Evolutionary conservation across 345 rosid genomes (phyloP).

Genomic region (Psidium friedrichsthalianum): DNA sequence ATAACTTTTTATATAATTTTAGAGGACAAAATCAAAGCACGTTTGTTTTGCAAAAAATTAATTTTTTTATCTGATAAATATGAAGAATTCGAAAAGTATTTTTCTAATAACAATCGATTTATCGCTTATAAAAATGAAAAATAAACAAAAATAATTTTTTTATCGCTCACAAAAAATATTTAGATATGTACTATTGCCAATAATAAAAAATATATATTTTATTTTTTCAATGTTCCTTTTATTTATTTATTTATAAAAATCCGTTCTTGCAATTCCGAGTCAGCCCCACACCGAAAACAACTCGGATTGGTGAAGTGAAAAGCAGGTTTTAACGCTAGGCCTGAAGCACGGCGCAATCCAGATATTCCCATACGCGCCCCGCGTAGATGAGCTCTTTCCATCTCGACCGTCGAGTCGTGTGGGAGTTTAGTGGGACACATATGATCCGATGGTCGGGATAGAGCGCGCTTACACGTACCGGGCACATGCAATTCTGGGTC

Average conservation of each 20-base stretch:
- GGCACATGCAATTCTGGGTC: neutral
- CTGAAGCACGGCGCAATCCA: neutral
- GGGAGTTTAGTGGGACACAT: neutral
- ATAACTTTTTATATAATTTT: neutral
- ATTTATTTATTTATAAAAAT: neutral
- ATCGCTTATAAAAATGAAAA: no score
- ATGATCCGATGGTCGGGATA: neutral
- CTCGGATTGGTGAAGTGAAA: neutral
- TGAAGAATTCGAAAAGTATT: no score
- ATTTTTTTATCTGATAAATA: no score
- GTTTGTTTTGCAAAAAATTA: no score
- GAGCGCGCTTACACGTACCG: accelerated
- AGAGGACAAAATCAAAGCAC: no score
- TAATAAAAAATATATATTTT: no score
- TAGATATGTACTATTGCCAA: no score
- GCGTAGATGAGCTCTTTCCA: accelerated
- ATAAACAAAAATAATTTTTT: no score
- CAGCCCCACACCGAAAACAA: neutral
- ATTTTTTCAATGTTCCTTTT: neutral
- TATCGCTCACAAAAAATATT: no score
- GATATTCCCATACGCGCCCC: neutral
- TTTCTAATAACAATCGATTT: no score
- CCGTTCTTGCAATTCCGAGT: neutral
- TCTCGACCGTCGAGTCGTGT: neutral
- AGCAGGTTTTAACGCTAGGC: neutral